Evolutionary conservation across 305 asterid genomes (phyloP), one percentile per base, ranked within the genome.

Genomic region (Plantago lanceolata): DNA sequence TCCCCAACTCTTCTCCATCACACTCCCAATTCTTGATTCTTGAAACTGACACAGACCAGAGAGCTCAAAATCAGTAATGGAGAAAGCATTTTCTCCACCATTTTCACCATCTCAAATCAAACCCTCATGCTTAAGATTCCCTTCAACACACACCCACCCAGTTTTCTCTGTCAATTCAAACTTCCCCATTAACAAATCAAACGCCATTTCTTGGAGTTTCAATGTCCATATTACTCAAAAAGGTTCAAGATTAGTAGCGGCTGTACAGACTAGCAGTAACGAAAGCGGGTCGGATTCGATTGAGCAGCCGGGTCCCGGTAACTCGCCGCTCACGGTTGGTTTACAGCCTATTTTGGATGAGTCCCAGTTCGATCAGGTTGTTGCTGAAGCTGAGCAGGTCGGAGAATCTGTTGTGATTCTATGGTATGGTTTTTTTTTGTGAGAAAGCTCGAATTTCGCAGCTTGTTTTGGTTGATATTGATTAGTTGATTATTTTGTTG

Each of bases 371-470:
- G 87, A 92, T 81, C 82, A 76, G 67, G 79, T 89, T 75, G 33
- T 89, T 44, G 81, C 80, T 54, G 89, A 84, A 51, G 92, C 94
- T 21, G 96, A 82, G 56, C 86, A 75, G 75, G 90, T 75, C 47
- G 76, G 77, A 47, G 83, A 81, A 78, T 74, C 88, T 29, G 57
- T 89, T 61, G 75, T 92, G 28, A 65, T 92, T 72, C 63, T 86
- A 68, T 89, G 96, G 96, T 85, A 73, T 56, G 78, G 24, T 24
- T 54, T 44, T 67, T 3, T 48, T 48, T 47, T 17, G 3, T 31
- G 35, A 4, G 7, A 31, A 31, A 31, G 35, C 35, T 31, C 35
- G 0, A 4, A 31, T 31, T 8, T 31, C 7, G 35, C 35, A 31
- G 35, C 35, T 31, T 31, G 35, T 31, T 31, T 31, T 31, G 35